A percentile compares a stretch with the other conserved stretches of the same genome.
phyloP scores from a whole-genome alignment of 768 basidiomycete species.

The Suillus sp. region DNA sequence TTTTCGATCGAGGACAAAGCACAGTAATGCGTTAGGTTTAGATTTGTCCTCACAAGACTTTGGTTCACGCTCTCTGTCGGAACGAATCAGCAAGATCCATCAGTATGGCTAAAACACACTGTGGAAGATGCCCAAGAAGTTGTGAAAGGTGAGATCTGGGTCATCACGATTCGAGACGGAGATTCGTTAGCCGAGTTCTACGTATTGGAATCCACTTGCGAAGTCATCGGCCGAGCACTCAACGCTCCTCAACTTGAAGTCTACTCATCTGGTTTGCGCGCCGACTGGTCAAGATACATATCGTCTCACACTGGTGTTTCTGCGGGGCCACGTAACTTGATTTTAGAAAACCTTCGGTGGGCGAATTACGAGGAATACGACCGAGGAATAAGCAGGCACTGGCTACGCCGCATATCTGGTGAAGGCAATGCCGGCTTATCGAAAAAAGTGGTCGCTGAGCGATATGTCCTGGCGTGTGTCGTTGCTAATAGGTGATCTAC shows the following conservation, averaged over 20 bases:
- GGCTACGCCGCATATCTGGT: slow-evolving; percentile 48
- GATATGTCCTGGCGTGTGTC: slow-evolving; percentile 70
- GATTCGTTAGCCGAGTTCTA: slow-evolving; percentile 43
- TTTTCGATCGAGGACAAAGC: neutral
- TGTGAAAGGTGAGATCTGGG: slow-evolving; percentile 62
- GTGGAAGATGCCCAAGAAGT: slow-evolving; percentile 56
- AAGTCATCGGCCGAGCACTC: slow-evolving; percentile 57
- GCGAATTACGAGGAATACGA: slow-evolving; percentile 72
- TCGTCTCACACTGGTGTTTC: slow-evolving; percentile 10
- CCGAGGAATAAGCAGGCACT: slow-evolving; percentile 65
- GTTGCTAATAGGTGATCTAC: slow-evolving; percentile 65
- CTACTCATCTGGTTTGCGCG: slow-evolving; percentile 39
- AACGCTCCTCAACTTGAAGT: slow-evolving; percentile 5
- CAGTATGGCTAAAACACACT: slow-evolving; percentile 36
- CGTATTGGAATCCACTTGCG: slow-evolving; percentile 72
- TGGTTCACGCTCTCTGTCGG: slow-evolving; percentile 66
- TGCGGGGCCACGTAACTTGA: slow-evolving; percentile 11
- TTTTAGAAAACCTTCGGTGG: slow-evolving; percentile 56
- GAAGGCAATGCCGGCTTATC: slow-evolving; percentile 45
- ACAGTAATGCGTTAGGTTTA: slow-evolving; percentile 25
- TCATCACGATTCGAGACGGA: slow-evolving; percentile 38
- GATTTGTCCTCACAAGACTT: slow-evolving; percentile 63
- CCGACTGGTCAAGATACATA: slow-evolving; percentile 71
- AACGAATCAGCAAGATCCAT: slow-evolving; percentile 32
- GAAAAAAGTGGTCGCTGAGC: slow-evolving; percentile 54